Percentiles rank a stretch among this genome's conserved stretches.
Evolutionary conservation across 345 rosid genomes (phyloP).

Genomic region (Pugionium cornutum): DNA sequence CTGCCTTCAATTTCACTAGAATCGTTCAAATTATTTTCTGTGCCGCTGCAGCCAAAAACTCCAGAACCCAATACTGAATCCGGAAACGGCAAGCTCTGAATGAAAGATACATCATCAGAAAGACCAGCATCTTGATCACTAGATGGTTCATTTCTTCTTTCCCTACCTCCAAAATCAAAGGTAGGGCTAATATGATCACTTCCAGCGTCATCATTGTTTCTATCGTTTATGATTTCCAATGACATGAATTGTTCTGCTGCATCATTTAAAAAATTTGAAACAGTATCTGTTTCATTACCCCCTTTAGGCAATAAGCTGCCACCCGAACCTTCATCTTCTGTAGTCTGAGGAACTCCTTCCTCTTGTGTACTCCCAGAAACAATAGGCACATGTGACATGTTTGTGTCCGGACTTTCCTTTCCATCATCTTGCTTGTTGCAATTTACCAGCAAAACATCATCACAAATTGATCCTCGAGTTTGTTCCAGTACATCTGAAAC

Average conservation of each 20-base stretch:
- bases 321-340: constrained; percentile 24
- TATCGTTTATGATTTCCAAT: constrained; percentile 14
- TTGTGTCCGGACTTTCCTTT: constrained; percentile 19
- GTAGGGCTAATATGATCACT: constrained; percentile 17
- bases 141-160: constrained; percentile 29
- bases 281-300: constrained; percentile 21
- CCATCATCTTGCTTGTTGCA: constrained; percentile 27
- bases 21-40: constrained; percentile 33
- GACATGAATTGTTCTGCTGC: constrained; percentile 15
- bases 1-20: constrained; percentile 34
- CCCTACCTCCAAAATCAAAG: constrained; percentile 27
- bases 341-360: constrained; percentile 7
- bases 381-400: not conserved
- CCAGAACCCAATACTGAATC: constrained; percentile 26
- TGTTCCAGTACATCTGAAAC: constrained; percentile 8
- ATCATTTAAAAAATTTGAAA: constrained; percentile 17
- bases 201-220: constrained; percentile 14
- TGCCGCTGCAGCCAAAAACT: constrained; percentile 12
- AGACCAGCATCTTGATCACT: constrained; percentile 19
- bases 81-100: constrained; percentile 27
- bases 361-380: constrained; percentile 18
- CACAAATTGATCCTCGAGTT: not conserved
- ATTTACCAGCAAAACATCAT: constrained; percentile 13
- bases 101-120: constrained; percentile 25
- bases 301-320: constrained; percentile 3